Conservation (phyloP, 345 rosid genomes). For the Aegle marmelos region DNA sequence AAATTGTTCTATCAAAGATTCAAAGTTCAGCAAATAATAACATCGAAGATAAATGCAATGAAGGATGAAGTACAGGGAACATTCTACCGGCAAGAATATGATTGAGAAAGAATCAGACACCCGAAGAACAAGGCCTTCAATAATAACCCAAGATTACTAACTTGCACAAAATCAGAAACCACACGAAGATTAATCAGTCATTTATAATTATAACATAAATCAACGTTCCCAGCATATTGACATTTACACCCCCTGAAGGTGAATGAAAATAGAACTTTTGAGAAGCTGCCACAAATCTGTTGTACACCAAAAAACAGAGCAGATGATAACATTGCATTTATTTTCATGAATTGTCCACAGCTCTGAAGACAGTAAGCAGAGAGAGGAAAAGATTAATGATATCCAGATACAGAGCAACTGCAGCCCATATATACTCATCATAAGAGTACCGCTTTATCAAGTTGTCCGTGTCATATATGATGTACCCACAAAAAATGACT, state of each 20-base stretch:
- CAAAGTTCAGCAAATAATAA: too few species aligned
- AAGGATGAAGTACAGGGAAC: too few species aligned
- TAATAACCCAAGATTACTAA: too few species aligned
- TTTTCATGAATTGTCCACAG: slow-evolving; percentile 40
- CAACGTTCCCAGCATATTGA: background rate
- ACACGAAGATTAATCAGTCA: background rate
- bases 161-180: too few species aligned
- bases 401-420: slow-evolving; percentile 72
- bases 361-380: slow-evolving; percentile 68
- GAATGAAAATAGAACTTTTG: background rate
- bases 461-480: slow-evolving; percentile 79
- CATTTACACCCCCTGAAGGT: background rate
- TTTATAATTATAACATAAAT: background rate
- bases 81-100: too few species aligned
- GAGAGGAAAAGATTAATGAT: slow-evolving; percentile 76
- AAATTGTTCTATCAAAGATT: too few species aligned
- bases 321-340: background rate
- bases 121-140: too few species aligned
- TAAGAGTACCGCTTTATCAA: slow-evolving; percentile 78
- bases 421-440: slow-evolving; percentile 90
- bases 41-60: too few species aligned
- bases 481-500: slow-evolving; percentile 81
- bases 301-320: background rate
- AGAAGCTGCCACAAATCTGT: background rate
- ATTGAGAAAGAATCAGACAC: too few species aligned